phyloP scores from a whole-genome alignment of 2,329 filamentous ascomycete genomes.

The Plectosphaerella cucumerina region DNA sequence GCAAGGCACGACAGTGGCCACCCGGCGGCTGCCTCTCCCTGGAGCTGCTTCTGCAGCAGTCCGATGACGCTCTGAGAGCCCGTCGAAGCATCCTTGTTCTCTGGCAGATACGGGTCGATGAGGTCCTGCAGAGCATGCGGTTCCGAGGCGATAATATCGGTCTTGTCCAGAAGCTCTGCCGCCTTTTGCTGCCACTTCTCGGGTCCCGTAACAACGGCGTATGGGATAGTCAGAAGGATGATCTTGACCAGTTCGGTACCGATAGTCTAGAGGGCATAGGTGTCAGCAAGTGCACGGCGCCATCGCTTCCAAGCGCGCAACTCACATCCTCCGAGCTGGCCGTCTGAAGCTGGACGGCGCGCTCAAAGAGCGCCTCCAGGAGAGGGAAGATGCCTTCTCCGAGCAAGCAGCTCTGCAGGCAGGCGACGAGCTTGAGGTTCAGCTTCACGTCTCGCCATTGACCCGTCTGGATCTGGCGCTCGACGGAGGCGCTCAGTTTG shows the following conservation, averaged over 20 bases:
- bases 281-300: neutral
- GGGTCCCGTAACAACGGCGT: conserved; percentile 73
- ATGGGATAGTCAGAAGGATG: conserved; percentile 90
- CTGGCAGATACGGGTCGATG: conserved; percentile 77
- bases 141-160: conserved; percentile 87
- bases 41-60: conserved; percentile 81
- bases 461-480: conserved; percentile 65
- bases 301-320: conserved; percentile 12
- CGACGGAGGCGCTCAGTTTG: conserved; percentile 55
- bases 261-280: conserved; percentile 43
- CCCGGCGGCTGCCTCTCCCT: conserved; percentile 65
- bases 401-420: conserved; percentile 73
- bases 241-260: conserved; percentile 92
- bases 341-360: conserved; percentile 90
- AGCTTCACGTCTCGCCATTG: conserved; percentile 92
- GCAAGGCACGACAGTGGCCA: conserved; percentile 72
- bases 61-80: conserved; percentile 68
- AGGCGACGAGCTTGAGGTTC: conserved; percentile 82
- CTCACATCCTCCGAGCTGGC: conserved; percentile 88
- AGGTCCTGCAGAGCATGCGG: conserved; percentile 79
- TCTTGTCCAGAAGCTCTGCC: conserved; percentile 80
- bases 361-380: conserved; percentile 83
- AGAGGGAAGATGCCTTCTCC: conserved; percentile 82
- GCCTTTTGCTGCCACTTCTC: conserved; percentile 69
- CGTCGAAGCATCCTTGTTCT: conserved; percentile 58